Percentiles rank a stretch among this genome's conserved stretches.
These are phyloP conservation scores for Caryopteris hybrid DNA, from an alignment of 305 asterid genomes.

Conservation along the genomic window DNA sequence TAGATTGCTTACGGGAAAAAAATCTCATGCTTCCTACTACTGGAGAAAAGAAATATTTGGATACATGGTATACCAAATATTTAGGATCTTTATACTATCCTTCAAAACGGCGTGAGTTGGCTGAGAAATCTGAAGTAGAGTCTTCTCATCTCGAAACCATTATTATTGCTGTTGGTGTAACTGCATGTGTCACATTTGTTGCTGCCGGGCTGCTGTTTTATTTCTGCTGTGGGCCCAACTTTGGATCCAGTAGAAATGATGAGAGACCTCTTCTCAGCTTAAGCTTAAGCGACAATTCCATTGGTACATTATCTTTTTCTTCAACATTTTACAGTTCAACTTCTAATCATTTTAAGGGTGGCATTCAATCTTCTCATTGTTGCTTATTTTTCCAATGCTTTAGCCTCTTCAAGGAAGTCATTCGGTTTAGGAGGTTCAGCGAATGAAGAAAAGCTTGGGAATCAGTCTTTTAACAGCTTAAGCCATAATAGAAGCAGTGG, in stretches of 20 bases:
- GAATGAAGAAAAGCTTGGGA: conserved; percentile 43
- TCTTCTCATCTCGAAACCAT: conserved; percentile 29
- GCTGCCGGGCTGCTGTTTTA: conserved; percentile 48
- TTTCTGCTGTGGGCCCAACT: conserved; percentile 40
- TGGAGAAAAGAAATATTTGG: conserved; percentile 38
- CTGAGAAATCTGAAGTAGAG: conserved; percentile 31
- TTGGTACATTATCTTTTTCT: conserved; percentile 38
- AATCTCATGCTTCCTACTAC: conserved; percentile 32
- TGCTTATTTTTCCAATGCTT: conserved; percentile 21
- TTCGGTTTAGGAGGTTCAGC: conserved; percentile 31
- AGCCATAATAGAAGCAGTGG: conserved; percentile 27
- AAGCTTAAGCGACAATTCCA: conserved; percentile 64
- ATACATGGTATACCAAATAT: conserved; percentile 38
- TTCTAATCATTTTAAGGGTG: neutral
- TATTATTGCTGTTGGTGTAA: conserved; percentile 43
- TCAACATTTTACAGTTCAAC: neutral
- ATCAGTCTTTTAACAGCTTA: conserved; percentile 35
- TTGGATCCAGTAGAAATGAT: conserved; percentile 48
- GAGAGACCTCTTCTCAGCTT: conserved; percentile 95
- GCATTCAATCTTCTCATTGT: conserved; percentile 14
- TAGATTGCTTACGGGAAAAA: conserved; percentile 53
- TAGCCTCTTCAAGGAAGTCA: conserved; percentile 71
- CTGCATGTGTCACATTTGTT: conserved; percentile 46
- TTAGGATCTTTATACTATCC: conserved; percentile 32
- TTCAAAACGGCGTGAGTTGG: conserved; percentile 50